A percentile compares a stretch with the other conserved stretches of the same genome.
phyloP scores from a whole-genome alignment of 345 rosid genomes.

The Melastoma malabathricum region DNA sequence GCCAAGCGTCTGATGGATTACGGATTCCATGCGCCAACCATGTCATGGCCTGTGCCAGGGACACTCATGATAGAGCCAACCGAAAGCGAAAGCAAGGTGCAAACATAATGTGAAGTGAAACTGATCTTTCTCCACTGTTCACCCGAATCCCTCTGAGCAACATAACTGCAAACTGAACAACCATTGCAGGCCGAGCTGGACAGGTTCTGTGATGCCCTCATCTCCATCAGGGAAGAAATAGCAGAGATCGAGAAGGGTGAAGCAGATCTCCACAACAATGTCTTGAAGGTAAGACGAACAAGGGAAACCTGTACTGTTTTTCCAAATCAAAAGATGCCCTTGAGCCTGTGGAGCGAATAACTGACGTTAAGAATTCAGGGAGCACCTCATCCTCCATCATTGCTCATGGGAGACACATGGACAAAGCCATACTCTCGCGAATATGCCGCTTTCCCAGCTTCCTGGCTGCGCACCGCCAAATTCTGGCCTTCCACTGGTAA shows the following conservation, averaged over 20 bases:
- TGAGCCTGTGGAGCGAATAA: no score
- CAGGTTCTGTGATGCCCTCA: constrained; percentile 91
- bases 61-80: constrained; percentile 99
- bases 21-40: constrained; percentile 94
- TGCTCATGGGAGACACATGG: constrained; percentile 98
- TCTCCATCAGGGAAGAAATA: constrained; percentile 93
- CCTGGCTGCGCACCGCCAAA: constrained; percentile 84
- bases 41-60: constrained; percentile 99
- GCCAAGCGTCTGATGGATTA: constrained; percentile 96
- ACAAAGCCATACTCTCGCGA: constrained; percentile 80
- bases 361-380: constrained; percentile 37
- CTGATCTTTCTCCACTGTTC: constrained; percentile 4
- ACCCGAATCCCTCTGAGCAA: neutral
- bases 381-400: constrained; percentile 97
- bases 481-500: constrained; percentile 94
- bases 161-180: neutral
- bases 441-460: constrained; percentile 91
- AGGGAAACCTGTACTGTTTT: neutral
- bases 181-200: constrained; percentile 86
- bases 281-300: constrained; percentile 53
- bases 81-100: constrained; percentile 99
- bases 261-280: constrained; percentile 84
- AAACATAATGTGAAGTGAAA: neutral
- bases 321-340: no score
- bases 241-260: constrained; percentile 85